Evolutionary conservation across 768 basidiomycete species (phyloP), one percentile per base, ranked within the genome.

Genomic region (Holtermanniella nyarrowii): DNA sequence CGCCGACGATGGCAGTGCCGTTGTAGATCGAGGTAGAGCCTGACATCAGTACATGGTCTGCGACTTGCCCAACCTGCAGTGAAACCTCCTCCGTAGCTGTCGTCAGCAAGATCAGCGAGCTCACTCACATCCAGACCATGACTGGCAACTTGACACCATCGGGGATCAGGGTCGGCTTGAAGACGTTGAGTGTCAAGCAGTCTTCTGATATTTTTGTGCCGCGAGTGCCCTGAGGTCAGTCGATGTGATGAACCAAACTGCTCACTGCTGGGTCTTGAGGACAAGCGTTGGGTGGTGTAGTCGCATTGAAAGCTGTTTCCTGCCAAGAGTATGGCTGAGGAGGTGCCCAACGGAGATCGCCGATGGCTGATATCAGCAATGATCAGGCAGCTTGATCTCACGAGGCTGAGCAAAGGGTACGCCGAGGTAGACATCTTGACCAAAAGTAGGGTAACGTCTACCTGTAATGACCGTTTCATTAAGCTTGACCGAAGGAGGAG

Each of bases 111-210:
- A 20, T 16, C 18, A 40, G 2, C 26, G 40, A 22, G 26, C 4
- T 16, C 20, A 62, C 62, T 57, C 43, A 64, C 59, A 66, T 68
- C 75, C 76, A 77, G 3, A 73, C 62, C 70, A 77, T 68, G 11
- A 78, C 76, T 0, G 78, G 76, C 3, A 78, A 54, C 20, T 37
- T 26, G 21, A 49, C 47, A 5, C 55, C 51, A 3, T 62, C 20
- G 20, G 45, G 10, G 11, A 22, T 12, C 4, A 72, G 72, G 1
- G 66, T 58, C 0, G 79, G 79, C 5, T 72, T 66, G 45, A 72
- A 75, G 24, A 80, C 64, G 59, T 80, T 79, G 43, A 80, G 54
- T 5, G 65, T 74, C 42, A 80, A 63, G 53, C 78, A 79, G 55
- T 79, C 74, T 57, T 80, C 79, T 1, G 74, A 74, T 25, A 26